Evolutionary conservation across 108 stramenopile genomes (phyloP).

Genomic region (Pseudonitzschia pungens): DNA sequence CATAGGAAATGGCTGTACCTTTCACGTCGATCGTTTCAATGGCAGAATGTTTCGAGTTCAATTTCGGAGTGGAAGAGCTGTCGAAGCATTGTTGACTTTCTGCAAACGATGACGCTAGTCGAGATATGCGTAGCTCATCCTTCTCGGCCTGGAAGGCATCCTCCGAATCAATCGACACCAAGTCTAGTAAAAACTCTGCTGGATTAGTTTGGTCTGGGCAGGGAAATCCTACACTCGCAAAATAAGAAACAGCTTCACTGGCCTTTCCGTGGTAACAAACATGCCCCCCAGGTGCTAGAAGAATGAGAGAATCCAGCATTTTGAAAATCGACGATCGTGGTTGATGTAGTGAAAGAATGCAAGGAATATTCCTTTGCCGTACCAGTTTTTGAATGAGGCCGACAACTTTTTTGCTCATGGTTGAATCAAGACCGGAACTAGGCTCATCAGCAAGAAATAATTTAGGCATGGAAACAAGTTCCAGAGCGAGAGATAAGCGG

Average conservation of each 20-base stretch:
- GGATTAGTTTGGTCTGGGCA: constrained; percentile 78
- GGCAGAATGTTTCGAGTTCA: neutral
- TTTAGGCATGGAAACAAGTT: constrained; percentile 64
- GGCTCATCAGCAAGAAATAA: constrained; percentile 82
- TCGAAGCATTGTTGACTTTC: constrained; percentile 18
- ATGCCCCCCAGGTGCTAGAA: constrained; percentile 71
- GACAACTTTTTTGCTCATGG: constrained; percentile 64
- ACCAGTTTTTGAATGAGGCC: constrained; percentile 48
- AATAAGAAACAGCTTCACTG: constrained; percentile 56
- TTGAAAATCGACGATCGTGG: constrained; percentile 73
- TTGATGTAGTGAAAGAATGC: constrained; percentile 73
- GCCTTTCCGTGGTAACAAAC: constrained; percentile 66
- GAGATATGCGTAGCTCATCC: constrained; percentile 58
- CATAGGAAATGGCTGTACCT: neutral
- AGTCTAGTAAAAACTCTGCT: constrained; percentile 83
- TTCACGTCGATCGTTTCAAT: neutral
- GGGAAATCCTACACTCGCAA: constrained; percentile 56
- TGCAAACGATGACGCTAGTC: constrained; percentile 36
- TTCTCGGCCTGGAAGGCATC: constrained; percentile 44
- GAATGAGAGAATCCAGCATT: constrained; percentile 57
- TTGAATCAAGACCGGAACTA: constrained; percentile 71
- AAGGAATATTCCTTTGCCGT: constrained; percentile 59
- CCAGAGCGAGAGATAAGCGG: constrained; percentile 73
- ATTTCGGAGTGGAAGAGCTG: neutral
- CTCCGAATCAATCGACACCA: constrained; percentile 73